These are phyloP conservation scores for Pichia sp. DNA, from an alignment of 1,139 yeast genomes.

Conservation along the genomic window DNA sequence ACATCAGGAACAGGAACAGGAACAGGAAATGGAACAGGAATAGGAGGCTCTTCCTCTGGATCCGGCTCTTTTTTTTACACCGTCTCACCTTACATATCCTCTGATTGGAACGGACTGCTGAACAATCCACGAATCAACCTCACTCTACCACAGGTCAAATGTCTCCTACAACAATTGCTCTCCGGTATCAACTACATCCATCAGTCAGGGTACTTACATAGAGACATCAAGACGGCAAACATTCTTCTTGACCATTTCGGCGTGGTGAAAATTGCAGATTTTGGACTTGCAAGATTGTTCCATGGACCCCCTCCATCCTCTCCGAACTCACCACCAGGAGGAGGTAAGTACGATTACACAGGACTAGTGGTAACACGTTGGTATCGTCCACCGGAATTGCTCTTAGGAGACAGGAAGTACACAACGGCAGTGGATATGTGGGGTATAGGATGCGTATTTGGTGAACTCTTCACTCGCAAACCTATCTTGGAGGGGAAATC, in stretches of 20 bases:
- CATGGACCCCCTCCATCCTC: constrained; percentile 58
- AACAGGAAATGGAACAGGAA: too few species aligned
- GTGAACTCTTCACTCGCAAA: constrained; percentile 71
- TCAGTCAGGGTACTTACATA: constrained; percentile 60
- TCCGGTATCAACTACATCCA: constrained; percentile 82
- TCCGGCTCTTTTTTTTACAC: constrained; percentile 62
- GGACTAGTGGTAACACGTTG: constrained; percentile 93
- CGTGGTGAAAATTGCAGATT: constrained; percentile 80
- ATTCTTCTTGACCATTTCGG: constrained; percentile 75
- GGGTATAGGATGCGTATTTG: constrained; percentile 97
- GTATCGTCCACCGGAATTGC: constrained; percentile 94
- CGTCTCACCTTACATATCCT: constrained; percentile 90
- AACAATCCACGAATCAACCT: constrained; percentile 72
- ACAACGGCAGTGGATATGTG: constrained; percentile 95
- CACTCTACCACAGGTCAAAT: constrained; percentile 65
- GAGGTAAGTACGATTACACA: constrained; percentile 75
- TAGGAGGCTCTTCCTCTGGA: too few species aligned
- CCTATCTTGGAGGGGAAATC: constrained; percentile 84
- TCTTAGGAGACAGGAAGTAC: constrained; percentile 76
- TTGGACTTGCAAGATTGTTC: constrained; percentile 82
- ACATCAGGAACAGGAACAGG: too few species aligned
- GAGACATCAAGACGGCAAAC: constrained; percentile 95
- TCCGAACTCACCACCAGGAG: constrained; percentile 47
- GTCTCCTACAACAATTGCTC: constrained; percentile 73
- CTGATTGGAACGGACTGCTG: constrained; percentile 87